Evolutionary conservation across 805 yeast genomes (phyloP).

Genomic region (Cyberlindnera maritima): DNA sequence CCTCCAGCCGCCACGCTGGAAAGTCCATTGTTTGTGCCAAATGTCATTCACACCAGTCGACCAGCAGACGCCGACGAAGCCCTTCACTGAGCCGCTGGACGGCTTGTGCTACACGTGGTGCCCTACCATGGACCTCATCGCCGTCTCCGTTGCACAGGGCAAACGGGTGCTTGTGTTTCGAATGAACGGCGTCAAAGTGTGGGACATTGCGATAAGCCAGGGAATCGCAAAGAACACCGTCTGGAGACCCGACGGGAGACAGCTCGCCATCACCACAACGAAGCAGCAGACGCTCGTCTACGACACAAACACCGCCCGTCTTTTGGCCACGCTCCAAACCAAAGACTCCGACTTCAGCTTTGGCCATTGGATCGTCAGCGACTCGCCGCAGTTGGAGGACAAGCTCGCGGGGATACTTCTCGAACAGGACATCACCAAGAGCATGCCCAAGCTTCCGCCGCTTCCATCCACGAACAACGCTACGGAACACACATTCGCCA

Average conservation of each 20-base stretch:
- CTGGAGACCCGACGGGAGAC: constrained; percentile 41
- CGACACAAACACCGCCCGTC: constrained; percentile 45
- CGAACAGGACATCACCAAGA: constrained; percentile 28
- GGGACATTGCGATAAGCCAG: constrained; percentile 39
- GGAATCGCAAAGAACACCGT: constrained; percentile 12
- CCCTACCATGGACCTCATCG: constrained; percentile 52
- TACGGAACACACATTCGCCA: constrained; percentile 20
- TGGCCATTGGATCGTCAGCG: constrained; percentile 18
- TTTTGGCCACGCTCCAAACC: constrained; percentile 25
- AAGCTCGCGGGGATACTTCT: constrained; percentile 28
- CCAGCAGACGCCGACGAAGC: background rate
- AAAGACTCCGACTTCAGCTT: constrained; percentile 9
- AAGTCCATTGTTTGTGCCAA: too few species aligned
- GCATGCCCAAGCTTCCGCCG: constrained; percentile 38
- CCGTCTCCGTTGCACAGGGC: constrained; percentile 45
- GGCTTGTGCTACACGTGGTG: constrained; percentile 35
- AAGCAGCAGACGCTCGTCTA: constrained; percentile 43
- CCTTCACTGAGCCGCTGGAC: constrained; percentile 13
- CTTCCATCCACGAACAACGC: constrained; percentile 20
- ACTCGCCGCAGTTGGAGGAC: background rate
- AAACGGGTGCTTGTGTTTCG: constrained; percentile 49
- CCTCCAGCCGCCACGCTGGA: too few species aligned
- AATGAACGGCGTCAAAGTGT: constrained; percentile 50
- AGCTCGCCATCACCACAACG: constrained; percentile 43
- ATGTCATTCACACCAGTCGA: too few species aligned